Percentiles rank a stretch among this genome's conserved stretches.
These are phyloP conservation scores for Rubia tinctorum DNA, from an alignment of 305 asterid species.

Conservation along the genomic window DNA sequence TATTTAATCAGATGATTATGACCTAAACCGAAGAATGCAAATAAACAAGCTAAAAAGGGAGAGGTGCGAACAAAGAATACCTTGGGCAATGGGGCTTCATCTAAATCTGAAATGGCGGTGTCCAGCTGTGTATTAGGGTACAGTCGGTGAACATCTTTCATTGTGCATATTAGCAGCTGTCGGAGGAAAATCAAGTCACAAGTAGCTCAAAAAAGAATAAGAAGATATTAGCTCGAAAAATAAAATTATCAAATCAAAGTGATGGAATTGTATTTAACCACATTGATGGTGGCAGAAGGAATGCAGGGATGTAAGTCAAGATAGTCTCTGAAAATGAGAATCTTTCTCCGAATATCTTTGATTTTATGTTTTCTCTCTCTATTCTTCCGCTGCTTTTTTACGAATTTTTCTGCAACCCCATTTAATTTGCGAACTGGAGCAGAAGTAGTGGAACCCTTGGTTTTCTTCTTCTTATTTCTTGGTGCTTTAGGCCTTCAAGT, in stretches of 20 bases:
- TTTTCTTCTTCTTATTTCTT: conserved; percentile 24
- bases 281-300: conserved; percentile 52
- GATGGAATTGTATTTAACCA: conserved; percentile 37
- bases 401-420: conserved; percentile 45
- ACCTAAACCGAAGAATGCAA: background rate
- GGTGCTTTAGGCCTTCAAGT: conserved; percentile 25
- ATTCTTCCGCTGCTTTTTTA: conserved; percentile 25
- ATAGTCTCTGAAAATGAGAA: conserved; percentile 68
- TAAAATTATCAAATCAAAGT: background rate
- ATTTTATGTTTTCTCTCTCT: background rate
- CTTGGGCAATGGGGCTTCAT: conserved; percentile 54
- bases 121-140: conserved; percentile 41
- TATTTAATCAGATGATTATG: background rate
- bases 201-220: background rate
- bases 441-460: conserved; percentile 20
- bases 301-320: conserved; percentile 76
- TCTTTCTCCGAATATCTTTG: conserved; percentile 52
- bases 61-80: conserved; percentile 24
- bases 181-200: conserved; percentile 3
- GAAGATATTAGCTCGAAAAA: background rate
- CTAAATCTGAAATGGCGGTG: conserved; percentile 36
- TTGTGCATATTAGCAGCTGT: conserved; percentile 66
- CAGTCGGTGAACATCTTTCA: conserved; percentile 54
- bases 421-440: conserved; percentile 29
- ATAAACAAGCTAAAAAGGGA: background rate